Evolutionary conservation across 2,329 filamentous ascomycete genomes (phyloP), one percentile per base, ranked within the genome.

Genomic region (Pleomassaria siparia): DNA sequence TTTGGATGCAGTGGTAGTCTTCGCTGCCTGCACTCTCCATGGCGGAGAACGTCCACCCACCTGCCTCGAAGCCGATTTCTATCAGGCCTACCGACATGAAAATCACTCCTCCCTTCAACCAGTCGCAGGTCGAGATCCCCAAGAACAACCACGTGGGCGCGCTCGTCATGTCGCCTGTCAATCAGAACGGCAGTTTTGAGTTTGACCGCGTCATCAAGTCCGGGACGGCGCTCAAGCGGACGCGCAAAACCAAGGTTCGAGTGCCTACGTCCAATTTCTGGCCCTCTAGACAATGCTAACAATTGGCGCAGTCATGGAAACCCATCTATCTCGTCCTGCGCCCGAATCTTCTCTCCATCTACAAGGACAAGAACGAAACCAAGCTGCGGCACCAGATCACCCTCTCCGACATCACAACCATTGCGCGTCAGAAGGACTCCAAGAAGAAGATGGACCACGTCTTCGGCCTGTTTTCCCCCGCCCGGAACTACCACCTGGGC

Each of bases 121-220:
- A 59, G 46, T 59, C 62, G 20, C 66, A 56, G 32, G 30, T 60
- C 47, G 58, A 63, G 15, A 41, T 49, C 47, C 41, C 55, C 50
- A 62, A 58, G 40, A 47, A 53, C 12, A 47, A 54, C 43, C 57
- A 53, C 35, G 49, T 54, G 40, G 24, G 76, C 75, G 21, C 86
- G 35, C 84, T 88, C 55, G 79, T 85, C 13, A 85, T 90, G 64
- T 94, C 89, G 24, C 89, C 91, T 4, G 90, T 97, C 55, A 95
- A 92, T 67, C 87, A 95, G 71, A 91, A 95, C 71, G 94, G 94
- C 53, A 94, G 90, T 71, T 99, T 96, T 70, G 91, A 94, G 64
- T 95, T 95, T 64, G 94, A 99, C 71, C 86, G 91, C 42, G 89
- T 97, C 46, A 81, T 97, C 70, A 97, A 95, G 75, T 85, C 87